These are phyloP conservation scores for Kwoniella mangroviensis DNA, from an alignment of 768 basidiomycete species.

Conservation along the genomic window DNA sequence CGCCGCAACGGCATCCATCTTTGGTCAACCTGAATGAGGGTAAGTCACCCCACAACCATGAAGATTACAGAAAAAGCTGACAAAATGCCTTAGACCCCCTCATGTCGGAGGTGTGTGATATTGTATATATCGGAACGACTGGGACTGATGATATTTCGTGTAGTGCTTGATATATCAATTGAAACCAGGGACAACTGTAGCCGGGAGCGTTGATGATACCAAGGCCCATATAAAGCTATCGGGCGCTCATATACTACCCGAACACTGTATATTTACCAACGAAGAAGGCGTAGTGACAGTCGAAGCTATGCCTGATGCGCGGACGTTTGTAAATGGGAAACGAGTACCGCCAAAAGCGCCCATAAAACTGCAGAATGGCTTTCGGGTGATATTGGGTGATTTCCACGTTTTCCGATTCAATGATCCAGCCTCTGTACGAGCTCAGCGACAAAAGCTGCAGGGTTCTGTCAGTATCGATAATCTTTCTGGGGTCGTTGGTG, in stretches of 20 bases:
- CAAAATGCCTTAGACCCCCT: conserved; percentile 74
- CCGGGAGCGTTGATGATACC: conserved; percentile 84
- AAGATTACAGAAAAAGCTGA: conserved; percentile 55
- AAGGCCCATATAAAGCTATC: conserved; percentile 86
- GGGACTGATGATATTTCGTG: not conserved
- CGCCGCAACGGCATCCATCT: conserved; percentile 76
- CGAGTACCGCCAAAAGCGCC: conserved; percentile 75
- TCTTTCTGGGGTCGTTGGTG: conserved; percentile 21
- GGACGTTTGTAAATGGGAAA: conserved; percentile 86
- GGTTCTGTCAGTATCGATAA: conserved; percentile 37
- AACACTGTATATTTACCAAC: conserved; percentile 92
- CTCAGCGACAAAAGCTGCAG: conserved; percentile 40
- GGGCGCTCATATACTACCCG: conserved; percentile 85
- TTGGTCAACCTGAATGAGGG: conserved; percentile 58
- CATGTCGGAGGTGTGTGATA: conserved; percentile 81
- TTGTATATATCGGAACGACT: not conserved
- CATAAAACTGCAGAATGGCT: conserved; percentile 88
- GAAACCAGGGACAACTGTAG: conserved; percentile 77
- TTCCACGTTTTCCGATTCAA: conserved; percentile 97
- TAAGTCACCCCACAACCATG: conserved; percentile 26
- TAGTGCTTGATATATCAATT: conserved; percentile 68
- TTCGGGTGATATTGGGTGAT: conserved; percentile 94
- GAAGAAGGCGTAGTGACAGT: conserved; percentile 81
- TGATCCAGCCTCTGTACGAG: conserved; percentile 50
- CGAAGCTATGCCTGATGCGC: conserved; percentile 75